These are phyloP conservation scores for Cocos nucifera DNA, from an alignment of 176 grass and related monocot genomes.

Conservation along the genomic window DNA sequence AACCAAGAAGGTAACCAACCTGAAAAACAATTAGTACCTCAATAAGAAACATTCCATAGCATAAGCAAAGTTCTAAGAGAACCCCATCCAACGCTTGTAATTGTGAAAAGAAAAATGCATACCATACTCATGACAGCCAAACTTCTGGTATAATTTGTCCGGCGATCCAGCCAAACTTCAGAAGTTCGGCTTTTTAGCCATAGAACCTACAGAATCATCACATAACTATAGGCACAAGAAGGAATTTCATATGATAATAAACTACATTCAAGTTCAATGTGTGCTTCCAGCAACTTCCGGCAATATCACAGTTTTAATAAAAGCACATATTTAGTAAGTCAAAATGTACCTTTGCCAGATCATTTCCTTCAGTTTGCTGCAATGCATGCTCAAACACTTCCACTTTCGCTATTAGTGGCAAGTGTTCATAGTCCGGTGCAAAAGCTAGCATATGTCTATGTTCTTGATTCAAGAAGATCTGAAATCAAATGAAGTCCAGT, in stretches of 20 bases:
- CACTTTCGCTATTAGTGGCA: constrained; percentile 89
- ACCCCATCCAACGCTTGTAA: too few relatives aligned
- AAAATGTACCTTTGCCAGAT: constrained; percentile 71
- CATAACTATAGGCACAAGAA: too few relatives aligned
- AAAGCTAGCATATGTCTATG: constrained; percentile 89
- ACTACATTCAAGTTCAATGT: too few relatives aligned
- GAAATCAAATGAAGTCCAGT: constrained; percentile 13
- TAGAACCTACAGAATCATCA: constrained; percentile 50
- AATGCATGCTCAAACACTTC: constrained; percentile 98
- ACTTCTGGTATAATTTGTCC: constrained; percentile 95
- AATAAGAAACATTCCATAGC: constrained; percentile 6
- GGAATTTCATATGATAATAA: too few relatives aligned
- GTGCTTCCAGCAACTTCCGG: too few relatives aligned
- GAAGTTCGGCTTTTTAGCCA: constrained; percentile 97
- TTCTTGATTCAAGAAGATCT: constrained; percentile 98
- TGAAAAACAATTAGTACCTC: constrained; percentile 32
- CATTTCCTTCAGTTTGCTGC: constrained; percentile 84
- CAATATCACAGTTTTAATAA: too few relatives aligned
- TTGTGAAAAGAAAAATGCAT: constrained; percentile 16
- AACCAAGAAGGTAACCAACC: constrained; percentile 96
- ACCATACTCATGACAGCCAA: constrained; percentile 99
- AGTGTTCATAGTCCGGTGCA: constrained; percentile 92
- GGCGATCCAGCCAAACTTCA: constrained; percentile 93
- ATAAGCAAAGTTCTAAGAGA: too few relatives aligned
- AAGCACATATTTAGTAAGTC: neutral